These are phyloP conservation scores for Lepidium didymum DNA, from an alignment of 345 rosid genomes.

Conservation along the genomic window DNA sequence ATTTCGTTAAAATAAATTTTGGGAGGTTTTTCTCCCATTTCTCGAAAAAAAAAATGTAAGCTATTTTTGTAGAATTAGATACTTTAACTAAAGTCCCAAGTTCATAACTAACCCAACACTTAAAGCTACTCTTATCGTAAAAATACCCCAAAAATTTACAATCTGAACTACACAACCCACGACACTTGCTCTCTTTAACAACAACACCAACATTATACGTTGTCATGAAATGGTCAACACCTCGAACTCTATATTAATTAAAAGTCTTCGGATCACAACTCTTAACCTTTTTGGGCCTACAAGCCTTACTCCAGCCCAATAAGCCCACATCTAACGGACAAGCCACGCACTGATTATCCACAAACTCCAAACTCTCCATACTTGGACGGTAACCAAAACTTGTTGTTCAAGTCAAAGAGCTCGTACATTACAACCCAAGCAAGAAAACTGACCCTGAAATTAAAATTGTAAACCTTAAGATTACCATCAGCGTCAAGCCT, in stretches of 20 bases:
- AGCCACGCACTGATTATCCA: constrained; percentile 44
- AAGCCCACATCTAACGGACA: constrained; percentile 40
- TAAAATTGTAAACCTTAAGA: constrained; percentile 35
- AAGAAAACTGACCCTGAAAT: constrained; percentile 23
- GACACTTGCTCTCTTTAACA: constrained; percentile 16
- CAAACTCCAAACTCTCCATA: constrained; percentile 50
- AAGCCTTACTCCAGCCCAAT: constrained; percentile 36
- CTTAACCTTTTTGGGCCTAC: constrained; percentile 23
- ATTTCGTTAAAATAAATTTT: too few relatives aligned
- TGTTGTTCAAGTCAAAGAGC: constrained; percentile 27
- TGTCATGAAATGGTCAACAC: constrained; percentile 44
- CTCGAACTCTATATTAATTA: constrained; percentile 38
- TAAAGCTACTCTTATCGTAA: constrained; percentile 8
- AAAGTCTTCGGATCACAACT: constrained; percentile 29
- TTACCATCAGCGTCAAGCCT: constrained; percentile 47
- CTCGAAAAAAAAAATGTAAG: too few relatives aligned
- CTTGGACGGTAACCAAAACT: constrained; percentile 39
- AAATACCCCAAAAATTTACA: constrained; percentile 33
- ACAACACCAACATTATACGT: constrained; percentile 39
- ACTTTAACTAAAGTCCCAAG: constrained; percentile 33
- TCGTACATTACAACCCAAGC: constrained; percentile 41
- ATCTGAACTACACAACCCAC: constrained; percentile 27
- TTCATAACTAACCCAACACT: constrained; percentile 42
- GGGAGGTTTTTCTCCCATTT: too few relatives aligned
- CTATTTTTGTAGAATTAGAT: background rate